Base-by-base conservation (phyloP, 768 basidiomycete species). In the Termitomyces sp. region DNA sequence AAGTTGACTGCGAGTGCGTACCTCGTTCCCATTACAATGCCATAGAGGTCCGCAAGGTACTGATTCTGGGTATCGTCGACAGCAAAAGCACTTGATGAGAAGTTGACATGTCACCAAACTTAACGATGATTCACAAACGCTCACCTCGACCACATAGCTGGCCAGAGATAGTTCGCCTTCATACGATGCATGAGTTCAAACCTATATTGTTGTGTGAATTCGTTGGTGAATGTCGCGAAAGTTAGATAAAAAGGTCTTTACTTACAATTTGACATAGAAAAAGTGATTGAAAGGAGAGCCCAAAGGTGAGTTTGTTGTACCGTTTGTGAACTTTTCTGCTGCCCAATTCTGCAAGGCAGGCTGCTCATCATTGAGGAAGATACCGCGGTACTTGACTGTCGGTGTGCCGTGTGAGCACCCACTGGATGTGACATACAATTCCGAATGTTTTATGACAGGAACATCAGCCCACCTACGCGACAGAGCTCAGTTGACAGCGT, bases 311-410 rank as follows among this genome's bases (percentile, higher is more conserved):
- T 79, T 73, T 6, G 84, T 84, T 4, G 84, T 83, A 2, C 85
- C 85, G 61, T 87, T 86, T 10, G 84, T 86, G 70, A 86, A 89
- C 65, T 84, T 86, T 63, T 84, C 84, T 64, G 79, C 76, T 14
- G 87, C 89, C 89, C 89, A 91, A 65, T 83, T 85, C 64, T 85
- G 83, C 55, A 90, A 69, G 34, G 84, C 83, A 8, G 89, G 89
- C 66, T 88, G 85, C 69, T 91, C 89, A 65, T 91, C 88, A 68
- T 91, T 91, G 63, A 91, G 72, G 76, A 91, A 87, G 47, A 89
- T 82, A 14, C 84, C 89, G 38, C 88, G 82, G 66, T 86, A 89
- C 68, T 88, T 84, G 60, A 91, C 86, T 8, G 83, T 84, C 3
- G 89, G 88, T 15, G 78, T 67, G 46, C 86, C 88, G 71, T 89